Conservation (phyloP, 306 rosid genomes). For the Phaseolus lunatus region DNA sequence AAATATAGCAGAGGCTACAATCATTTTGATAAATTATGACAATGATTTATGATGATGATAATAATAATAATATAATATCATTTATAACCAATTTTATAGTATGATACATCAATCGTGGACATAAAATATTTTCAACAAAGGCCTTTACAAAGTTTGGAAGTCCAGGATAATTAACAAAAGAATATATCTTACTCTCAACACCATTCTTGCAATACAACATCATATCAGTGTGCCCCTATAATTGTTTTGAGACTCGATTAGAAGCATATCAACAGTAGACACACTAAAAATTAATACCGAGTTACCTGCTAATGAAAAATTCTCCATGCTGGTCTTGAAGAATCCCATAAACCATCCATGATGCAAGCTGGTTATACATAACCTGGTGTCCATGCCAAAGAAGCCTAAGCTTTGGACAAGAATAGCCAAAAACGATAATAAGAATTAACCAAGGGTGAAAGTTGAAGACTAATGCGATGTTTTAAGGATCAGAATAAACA, state of each 20-base stretch:
- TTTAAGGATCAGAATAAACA: conserved; percentile 31
- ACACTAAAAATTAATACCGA: conserved; percentile 29
- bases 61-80: neutral
- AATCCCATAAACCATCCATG: conserved; percentile 96
- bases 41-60: neutral
- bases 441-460: conserved; percentile 38
- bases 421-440: conserved; percentile 36
- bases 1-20: neutral
- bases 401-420: conserved; percentile 80
- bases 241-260: neutral
- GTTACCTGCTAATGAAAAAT: conserved; percentile 86
- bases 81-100: neutral
- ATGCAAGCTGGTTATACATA: conserved; percentile 92
- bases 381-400: conserved; percentile 99
- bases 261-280: conserved; percentile 31
- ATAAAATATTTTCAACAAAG: conserved; percentile 10
- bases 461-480: conserved; percentile 20
- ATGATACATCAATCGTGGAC: conserved; percentile 7
- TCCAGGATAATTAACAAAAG: conserved; percentile 20
- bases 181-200: neutral
- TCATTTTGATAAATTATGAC: neutral
- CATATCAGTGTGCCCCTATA: conserved; percentile 15
- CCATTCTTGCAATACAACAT: conserved; percentile 33
- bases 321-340: conserved; percentile 94
- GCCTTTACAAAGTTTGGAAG: conserved; percentile 8